A percentile compares a stretch with the other conserved stretches of the same genome.
phyloP scores from a whole-genome alignment of 140 eudicot species.

The Stevia rebaudiana region DNA sequence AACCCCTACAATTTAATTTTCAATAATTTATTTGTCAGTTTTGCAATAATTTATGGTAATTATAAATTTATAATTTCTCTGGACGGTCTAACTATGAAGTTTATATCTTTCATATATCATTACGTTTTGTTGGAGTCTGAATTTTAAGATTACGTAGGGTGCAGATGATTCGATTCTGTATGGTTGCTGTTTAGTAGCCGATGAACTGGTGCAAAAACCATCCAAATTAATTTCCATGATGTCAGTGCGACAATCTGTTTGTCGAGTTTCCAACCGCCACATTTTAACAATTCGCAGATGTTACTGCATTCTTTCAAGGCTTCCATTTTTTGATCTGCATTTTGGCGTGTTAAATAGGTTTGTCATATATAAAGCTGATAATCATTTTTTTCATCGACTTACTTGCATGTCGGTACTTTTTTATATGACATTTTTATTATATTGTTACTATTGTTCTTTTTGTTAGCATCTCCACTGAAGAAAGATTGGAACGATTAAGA shows the following conservation, averaged over 20 bases:
- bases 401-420: conserved; percentile 7
- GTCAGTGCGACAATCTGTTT: conserved; percentile 51
- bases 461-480: conserved; percentile 83
- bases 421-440: background rate
- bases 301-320: conserved; percentile 92
- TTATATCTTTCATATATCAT: background rate
- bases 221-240: conserved; percentile 74
- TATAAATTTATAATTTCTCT: background rate
- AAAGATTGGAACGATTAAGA: conserved; percentile 80
- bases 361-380: conserved; percentile 2
- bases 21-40: background rate
- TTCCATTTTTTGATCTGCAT: conserved; percentile 94
- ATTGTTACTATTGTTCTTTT: background rate
- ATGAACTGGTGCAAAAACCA: conserved; percentile 81
- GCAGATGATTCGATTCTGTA: conserved; percentile 90
- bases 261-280: conserved; percentile 52
- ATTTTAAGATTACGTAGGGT: conserved; percentile 45
- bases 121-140: conserved; percentile 11
- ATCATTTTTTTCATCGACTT: background rate
- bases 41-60: background rate
- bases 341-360: conserved; percentile 92
- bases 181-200: conserved; percentile 95
- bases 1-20: background rate
- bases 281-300: conserved; percentile 86
- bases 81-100: background rate